Percentiles rank a stretch among this genome's conserved stretches.
phyloP scores from a whole-genome alignment of 768 basidiomycete genomes.

The Agrocybe chaxingu region DNA sequence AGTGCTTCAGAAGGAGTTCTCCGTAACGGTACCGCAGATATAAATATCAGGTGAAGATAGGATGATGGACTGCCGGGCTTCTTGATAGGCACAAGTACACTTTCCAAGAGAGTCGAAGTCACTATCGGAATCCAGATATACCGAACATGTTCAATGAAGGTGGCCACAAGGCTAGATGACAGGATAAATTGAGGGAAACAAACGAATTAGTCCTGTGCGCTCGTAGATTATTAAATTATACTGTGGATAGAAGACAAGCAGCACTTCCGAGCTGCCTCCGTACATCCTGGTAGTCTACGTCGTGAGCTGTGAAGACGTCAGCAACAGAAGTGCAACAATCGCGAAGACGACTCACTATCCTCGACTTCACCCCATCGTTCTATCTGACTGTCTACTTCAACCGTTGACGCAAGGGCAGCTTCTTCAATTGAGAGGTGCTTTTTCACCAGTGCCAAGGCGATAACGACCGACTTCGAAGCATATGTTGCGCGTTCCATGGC shows the following conservation, averaged over 20 bases:
- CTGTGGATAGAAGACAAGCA: constrained; percentile 23
- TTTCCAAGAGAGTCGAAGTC: too few species aligned
- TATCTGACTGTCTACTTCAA: constrained; percentile 95
- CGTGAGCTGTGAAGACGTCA: constrained; percentile 66
- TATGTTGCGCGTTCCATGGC: constrained; percentile 92
- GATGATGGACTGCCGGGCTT: too few species aligned
- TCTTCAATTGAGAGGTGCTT: constrained; percentile 76
- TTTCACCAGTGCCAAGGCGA: constrained; percentile 80
- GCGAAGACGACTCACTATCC: constrained; percentile 70
- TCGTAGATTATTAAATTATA: constrained; percentile 2
- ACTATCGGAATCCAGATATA: too few species aligned
- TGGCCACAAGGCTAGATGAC: too few species aligned
- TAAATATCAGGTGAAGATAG: too few species aligned
- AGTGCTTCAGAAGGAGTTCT: too few species aligned
- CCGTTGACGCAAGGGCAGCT: constrained; percentile 81
- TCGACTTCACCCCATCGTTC: constrained; percentile 99
- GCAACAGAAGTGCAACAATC: constrained; percentile 7
- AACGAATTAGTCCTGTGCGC: too few species aligned
- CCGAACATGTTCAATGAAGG: too few species aligned
- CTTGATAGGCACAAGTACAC: too few species aligned
- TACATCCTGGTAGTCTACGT: constrained; percentile 95
- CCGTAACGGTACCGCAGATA: too few species aligned
- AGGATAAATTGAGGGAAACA: too few species aligned
- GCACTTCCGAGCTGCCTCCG: constrained; percentile 71
- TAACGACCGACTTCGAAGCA: constrained; percentile 86